phyloP scores from a whole-genome alignment of 306 rosid species.

The Vigna angularis region DNA sequence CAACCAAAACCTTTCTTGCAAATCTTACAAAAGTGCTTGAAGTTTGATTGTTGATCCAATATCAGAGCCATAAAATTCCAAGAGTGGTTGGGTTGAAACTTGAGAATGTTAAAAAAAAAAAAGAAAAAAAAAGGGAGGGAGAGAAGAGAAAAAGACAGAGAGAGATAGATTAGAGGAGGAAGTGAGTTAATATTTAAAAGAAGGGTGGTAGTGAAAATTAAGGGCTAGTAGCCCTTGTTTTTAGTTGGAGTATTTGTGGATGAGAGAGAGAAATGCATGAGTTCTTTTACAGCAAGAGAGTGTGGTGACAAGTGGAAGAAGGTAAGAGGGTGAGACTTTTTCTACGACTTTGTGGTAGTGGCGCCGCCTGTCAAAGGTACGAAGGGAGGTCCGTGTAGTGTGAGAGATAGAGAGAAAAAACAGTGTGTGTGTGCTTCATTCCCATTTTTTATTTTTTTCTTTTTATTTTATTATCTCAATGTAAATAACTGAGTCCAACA shows the following conservation, averaged over 20 bases:
- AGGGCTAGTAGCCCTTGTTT: conserved; percentile 75
- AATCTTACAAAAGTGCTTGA: conserved; percentile 87
- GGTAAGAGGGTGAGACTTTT: conserved; percentile 64
- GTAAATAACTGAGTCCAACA: conserved; percentile 47
- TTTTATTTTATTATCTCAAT: neutral
- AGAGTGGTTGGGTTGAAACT: neutral
- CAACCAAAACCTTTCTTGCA: conserved; percentile 93
- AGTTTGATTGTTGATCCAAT: conserved; percentile 67
- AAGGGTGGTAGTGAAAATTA: conserved; percentile 54
- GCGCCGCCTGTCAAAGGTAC: conserved; percentile 63
- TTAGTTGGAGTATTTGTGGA: conserved; percentile 75
- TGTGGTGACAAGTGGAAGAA: conserved; percentile 79
- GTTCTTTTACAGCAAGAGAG: conserved; percentile 44
- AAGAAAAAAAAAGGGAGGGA: no score
- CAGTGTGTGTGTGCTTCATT: neutral
- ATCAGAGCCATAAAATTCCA: conserved; percentile 67
- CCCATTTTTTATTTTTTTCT: neutral
- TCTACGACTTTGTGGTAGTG: conserved; percentile 64
- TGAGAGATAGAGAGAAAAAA: conserved; percentile 30
- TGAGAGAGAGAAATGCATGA: conserved; percentile 53
- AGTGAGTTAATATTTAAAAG: conserved; percentile 38
- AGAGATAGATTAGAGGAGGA: conserved; percentile 7
- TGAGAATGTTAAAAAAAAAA: neutral
- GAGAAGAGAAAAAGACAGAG: neutral
- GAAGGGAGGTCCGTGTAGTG: conserved; percentile 46